Evolutionary conservation across 1,284 basidiomycete genomes (phyloP).

Genomic region (Marasmius fiardii): DNA sequence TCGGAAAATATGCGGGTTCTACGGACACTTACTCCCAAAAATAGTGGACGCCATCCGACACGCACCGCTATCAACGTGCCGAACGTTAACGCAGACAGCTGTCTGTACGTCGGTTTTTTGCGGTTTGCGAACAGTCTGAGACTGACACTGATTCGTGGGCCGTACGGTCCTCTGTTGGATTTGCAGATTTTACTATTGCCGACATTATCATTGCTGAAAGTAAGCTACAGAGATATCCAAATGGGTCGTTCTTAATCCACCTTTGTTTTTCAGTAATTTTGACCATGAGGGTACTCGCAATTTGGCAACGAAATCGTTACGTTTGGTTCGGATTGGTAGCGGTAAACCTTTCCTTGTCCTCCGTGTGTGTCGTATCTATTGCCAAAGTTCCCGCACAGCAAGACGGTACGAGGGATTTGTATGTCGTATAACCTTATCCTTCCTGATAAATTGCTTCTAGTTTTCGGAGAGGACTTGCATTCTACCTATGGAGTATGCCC

Average conservation of each 20-base stretch:
- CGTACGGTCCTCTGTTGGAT: too few relatives aligned
- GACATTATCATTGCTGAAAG: constrained; percentile 2
- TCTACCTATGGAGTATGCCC: neutral
- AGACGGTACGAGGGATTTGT: neutral
- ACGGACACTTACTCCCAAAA: too few relatives aligned
- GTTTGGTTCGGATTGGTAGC: neutral
- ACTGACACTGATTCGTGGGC: neutral
- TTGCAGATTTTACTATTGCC: neutral
- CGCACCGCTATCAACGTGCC: neutral
- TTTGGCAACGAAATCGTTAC: neutral
- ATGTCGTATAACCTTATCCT: neutral
- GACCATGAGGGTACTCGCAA: neutral
- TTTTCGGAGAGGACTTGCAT: neutral
- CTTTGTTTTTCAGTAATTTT: neutral
- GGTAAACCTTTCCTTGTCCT: neutral
- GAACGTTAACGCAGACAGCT: neutral
- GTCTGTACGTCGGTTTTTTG: neutral
- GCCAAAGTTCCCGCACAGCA: neutral
- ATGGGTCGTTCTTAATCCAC: neutral
- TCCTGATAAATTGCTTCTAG: neutral
- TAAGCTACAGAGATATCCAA: neutral
- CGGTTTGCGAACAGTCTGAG: neutral
- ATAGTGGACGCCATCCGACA: neutral
- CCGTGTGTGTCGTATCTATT: neutral
- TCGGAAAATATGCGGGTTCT: neutral